These are phyloP conservation scores for Brettanomyces nanus DNA, from an alignment of 805 yeast genomes.

Conservation along the genomic window DNA sequence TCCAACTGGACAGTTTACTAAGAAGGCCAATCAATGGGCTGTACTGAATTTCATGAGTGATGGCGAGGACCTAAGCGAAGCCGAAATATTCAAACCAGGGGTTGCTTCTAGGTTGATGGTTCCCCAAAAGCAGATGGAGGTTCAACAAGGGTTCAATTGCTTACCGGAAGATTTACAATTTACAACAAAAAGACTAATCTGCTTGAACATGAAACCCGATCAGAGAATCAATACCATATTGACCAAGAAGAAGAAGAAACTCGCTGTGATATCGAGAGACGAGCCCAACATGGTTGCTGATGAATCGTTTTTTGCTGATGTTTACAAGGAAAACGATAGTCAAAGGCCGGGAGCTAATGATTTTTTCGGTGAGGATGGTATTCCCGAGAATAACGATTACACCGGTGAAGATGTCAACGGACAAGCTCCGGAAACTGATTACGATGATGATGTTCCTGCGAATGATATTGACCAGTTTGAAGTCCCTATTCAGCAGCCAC, in stretches of 20 bases:
- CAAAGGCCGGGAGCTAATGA: conserved; percentile 7
- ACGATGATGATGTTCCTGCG: conserved; percentile 29
- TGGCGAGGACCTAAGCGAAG: conserved; percentile 16
- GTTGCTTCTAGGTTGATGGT: conserved; percentile 15
- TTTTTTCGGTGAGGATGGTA: conserved; percentile 11
- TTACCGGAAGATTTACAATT: conserved; percentile 45
- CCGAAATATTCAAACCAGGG: conserved; percentile 20
- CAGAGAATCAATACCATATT: conserved; percentile 23
- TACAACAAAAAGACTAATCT: conserved; percentile 39
- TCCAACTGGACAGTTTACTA: background rate
- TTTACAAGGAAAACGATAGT: conserved; percentile 29
- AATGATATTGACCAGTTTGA: conserved; percentile 14
- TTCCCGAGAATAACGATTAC: too few species aligned
- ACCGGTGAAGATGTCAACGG: conserved; percentile 14
- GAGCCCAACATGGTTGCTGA: conserved; percentile 32
- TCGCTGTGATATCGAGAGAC: conserved; percentile 4
- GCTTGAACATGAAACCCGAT: conserved; percentile 38
- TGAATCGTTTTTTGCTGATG: conserved; percentile 43
- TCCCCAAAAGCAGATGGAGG: conserved; percentile 18
- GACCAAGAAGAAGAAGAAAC: conserved; percentile 16
- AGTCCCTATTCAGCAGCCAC: conserved; percentile 5
- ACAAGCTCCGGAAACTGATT: conserved; percentile 13
- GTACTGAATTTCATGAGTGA: conserved; percentile 23
- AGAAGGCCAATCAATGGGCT: conserved; percentile 27
- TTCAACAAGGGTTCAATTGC: conserved; percentile 20